Percentiles rank a stretch among this genome's conserved stretches.
Evolutionary conservation across 352 stramenopile genomes (phyloP).

Genomic region (Globisporangium yorkense): DNA sequence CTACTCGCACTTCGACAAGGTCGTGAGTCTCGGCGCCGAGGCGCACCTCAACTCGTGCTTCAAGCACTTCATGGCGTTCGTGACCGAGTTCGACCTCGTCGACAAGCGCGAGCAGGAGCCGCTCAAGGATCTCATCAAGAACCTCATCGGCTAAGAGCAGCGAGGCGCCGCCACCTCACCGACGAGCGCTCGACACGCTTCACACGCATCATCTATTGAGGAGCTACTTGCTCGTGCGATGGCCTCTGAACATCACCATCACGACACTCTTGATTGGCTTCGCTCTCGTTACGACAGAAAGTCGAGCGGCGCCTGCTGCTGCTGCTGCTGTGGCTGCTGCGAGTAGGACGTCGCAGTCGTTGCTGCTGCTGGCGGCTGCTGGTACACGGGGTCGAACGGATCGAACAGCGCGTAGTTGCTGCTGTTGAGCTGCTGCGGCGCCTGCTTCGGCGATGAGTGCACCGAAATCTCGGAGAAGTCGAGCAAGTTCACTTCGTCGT

Average conservation of each 20-base stretch:
- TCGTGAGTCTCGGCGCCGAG: constrained; percentile 91
- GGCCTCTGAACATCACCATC: background rate
- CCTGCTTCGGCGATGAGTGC: constrained; percentile 39
- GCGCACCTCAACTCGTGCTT: constrained; percentile 97
- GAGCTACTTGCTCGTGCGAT: too few species aligned
- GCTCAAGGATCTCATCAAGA: constrained; percentile 93
- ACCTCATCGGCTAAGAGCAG: constrained; percentile 51
- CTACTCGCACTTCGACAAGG: constrained; percentile 94
- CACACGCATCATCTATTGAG: background rate
- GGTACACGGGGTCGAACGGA: constrained; percentile 12
- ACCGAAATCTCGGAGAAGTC: constrained; percentile 62
- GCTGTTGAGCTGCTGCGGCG: constrained; percentile 14
- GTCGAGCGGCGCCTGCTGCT: constrained; percentile 25
- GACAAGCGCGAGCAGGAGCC: constrained; percentile 92
- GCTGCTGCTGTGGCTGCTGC: constrained; percentile 15
- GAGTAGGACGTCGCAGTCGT: constrained; percentile 5
- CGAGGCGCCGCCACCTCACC: background rate
- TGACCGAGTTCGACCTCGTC: constrained; percentile 92
- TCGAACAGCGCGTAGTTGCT: constrained; percentile 9
- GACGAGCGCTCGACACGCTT: background rate
- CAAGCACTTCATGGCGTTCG: constrained; percentile 98
- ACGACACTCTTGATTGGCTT: constrained; percentile 1
- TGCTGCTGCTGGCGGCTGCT: constrained; percentile 10
- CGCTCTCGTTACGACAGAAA: constrained; percentile 32
- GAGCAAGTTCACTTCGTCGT: constrained; percentile 43